These are phyloP conservation scores for Fusarium algeriense DNA, from an alignment of 2,329 filamentous ascomycete genomes.

Conservation along the genomic window DNA sequence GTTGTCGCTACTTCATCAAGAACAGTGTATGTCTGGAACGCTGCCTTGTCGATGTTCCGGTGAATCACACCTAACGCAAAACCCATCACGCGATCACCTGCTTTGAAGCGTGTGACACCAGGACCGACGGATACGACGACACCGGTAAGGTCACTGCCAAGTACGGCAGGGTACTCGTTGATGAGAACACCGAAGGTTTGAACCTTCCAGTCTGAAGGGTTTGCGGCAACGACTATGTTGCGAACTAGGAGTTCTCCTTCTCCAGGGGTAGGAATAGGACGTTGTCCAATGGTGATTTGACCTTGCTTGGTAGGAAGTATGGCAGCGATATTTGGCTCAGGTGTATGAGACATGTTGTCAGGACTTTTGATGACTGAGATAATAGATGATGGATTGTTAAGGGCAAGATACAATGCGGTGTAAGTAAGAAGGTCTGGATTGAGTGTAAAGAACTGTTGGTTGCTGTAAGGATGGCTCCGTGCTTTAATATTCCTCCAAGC, in stretches of 20 bases:
- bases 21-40: slow-evolving; percentile 54
- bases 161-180: slow-evolving; percentile 26
- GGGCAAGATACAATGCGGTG: background rate
- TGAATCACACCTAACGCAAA: slow-evolving; percentile 53
- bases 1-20: background rate
- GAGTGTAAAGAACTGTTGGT: no score
- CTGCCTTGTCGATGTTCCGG: slow-evolving; percentile 46
- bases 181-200: slow-evolving; percentile 46
- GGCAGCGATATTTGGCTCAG: background rate
- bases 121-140: slow-evolving; percentile 11
- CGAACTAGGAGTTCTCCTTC: background rate
- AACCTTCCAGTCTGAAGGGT: slow-evolving; percentile 54
- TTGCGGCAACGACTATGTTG: slow-evolving; percentile 48
- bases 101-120: slow-evolving; percentile 6
- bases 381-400: fast-evolving
- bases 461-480: fast-evolving
- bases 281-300: background rate
- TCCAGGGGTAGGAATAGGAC: background rate
- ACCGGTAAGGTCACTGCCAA: slow-evolving; percentile 34
- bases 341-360: background rate
- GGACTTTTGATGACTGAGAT: fast-evolving
- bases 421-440: background rate
- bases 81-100: slow-evolving; percentile 21
- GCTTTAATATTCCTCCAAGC: background rate
- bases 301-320: background rate